phyloP scores from a whole-genome alignment of 306 rosid species.

The Pyrus betulifolia region DNA sequence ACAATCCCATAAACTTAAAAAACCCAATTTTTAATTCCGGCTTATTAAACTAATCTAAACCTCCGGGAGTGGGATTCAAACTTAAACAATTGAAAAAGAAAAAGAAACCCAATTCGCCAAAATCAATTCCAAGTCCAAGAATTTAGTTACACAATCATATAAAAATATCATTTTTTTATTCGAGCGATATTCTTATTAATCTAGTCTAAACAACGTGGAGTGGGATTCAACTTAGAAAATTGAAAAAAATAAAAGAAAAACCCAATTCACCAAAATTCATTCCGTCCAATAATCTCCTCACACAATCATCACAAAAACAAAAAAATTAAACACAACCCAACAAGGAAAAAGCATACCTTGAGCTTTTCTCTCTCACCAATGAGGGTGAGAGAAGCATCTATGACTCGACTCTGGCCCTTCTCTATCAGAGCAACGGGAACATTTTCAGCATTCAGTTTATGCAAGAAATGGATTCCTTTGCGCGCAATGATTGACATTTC shows the following conservation, averaged over 20 bases:
- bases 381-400: conserved; percentile 93
- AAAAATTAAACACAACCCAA: neutral
- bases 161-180: no score
- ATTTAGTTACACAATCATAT: neutral
- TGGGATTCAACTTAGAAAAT: neutral
- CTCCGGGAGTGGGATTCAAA: neutral
- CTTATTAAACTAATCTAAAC: neutral
- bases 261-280: neutral
- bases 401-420: conserved; percentile 75
- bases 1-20: no score
- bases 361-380: conserved; percentile 95
- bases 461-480: conserved; percentile 57
- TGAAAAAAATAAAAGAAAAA: neutral
- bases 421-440: conserved; percentile 52
- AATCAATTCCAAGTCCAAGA: neutral
- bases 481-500: conserved; percentile 47
- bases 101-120: neutral
- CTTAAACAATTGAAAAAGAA: neutral
- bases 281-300: neutral
- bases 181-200: neutral
- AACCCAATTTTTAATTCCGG: neutral
- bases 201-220: neutral
- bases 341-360: conserved; percentile 40
- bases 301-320: neutral
- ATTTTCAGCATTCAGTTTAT: conserved; percentile 44